Evolutionary conservation across 2,329 filamentous ascomycete genomes (phyloP).

Genomic region (Alternaria gansuensis): DNA sequence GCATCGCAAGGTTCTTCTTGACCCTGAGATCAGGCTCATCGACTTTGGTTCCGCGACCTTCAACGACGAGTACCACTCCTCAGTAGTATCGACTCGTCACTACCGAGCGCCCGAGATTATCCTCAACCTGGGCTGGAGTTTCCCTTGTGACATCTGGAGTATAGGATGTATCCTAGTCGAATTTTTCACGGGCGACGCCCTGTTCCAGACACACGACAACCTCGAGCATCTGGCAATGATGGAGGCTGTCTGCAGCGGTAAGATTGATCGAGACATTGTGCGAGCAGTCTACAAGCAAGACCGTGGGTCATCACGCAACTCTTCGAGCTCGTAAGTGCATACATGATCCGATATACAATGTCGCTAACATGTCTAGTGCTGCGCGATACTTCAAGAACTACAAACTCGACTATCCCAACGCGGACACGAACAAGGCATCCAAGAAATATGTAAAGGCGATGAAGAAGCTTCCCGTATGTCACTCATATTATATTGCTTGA

Average conservation of each 20-base stretch:
- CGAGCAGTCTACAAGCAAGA: slow-evolving; percentile 61
- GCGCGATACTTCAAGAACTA: slow-evolving; percentile 64
- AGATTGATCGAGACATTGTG: slow-evolving; percentile 65
- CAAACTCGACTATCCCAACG: slow-evolving; percentile 70
- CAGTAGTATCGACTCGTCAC: slow-evolving; percentile 72
- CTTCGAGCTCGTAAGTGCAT: slow-evolving; percentile 63
- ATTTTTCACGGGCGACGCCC: slow-evolving; percentile 72
- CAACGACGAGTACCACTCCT: slow-evolving; percentile 73
- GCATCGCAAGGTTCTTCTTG: slow-evolving; percentile 69
- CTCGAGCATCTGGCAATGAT: slow-evolving; percentile 75
- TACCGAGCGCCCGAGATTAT: slow-evolving; percentile 75
- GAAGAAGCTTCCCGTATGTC: slow-evolving; percentile 67
- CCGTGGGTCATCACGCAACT: slow-evolving; percentile 60
- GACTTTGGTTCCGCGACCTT: slow-evolving; percentile 75
- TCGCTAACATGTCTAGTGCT: slow-evolving; percentile 45
- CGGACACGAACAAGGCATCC: slow-evolving; percentile 69
- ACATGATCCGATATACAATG: background rate
- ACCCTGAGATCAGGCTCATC: slow-evolving; percentile 72
- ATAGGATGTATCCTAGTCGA: slow-evolving; percentile 74
- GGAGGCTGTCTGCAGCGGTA: slow-evolving; percentile 68
- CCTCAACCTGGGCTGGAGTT: slow-evolving; percentile 72
- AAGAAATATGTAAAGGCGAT: slow-evolving; percentile 74
- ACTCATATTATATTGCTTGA: background rate
- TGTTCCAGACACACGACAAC: slow-evolving; percentile 75
- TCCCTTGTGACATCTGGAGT: slow-evolving; percentile 74